Evolutionary conservation across 1,284 basidiomycete genomes (phyloP), one percentile per base, ranked within the genome.

Genomic region (Porodaedalea pini): DNA sequence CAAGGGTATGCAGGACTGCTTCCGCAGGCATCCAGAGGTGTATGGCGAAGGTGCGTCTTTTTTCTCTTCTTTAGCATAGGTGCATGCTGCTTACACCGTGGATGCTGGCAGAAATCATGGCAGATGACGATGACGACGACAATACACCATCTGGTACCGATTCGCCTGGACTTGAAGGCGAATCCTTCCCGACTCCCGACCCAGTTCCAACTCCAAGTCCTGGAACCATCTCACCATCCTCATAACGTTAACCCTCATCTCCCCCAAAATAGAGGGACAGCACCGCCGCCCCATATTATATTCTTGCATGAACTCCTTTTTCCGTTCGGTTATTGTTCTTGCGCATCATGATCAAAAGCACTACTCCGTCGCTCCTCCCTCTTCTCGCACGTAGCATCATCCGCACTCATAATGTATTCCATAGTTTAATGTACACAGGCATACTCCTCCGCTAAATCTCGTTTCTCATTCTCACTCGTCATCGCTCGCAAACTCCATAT

Each of bases 1-100:
- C 81, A 90, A 94, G 76, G 84, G 77, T 17, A 99, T 99, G 96
- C 96, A 99, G 74, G 88, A 91, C 63, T 99, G 96, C 79, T 99
- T 99, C 81, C 84, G 94, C 66, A 86, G 85, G 65, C 92, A 99
- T 73, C 97, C 96, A 0, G 96, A 98, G 34, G 80, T 94, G 34
- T 99, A 99, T 71, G 93, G 88, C 27, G 92, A 94, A 67, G 95
- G 94, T 94, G 68, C 57, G 82, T 71, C 15, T 11, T 13, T 29
- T 31, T 59, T 59, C 34, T 56, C 19, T 36, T 17, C 21, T 11
- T 47, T 59, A 23, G 54, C 8, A 36, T 40, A 39, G 43, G 21
- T 19, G 29, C 27, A 23, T 17, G 55, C 6, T 41, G 49, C 53
- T 59, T 51, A 62, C n/a, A 36, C 59, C 7, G 56, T 29, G 37